Evolutionary conservation across 306 rosid genomes (phyloP).

Genomic region (Trichosanthes cucumerina): DNA sequence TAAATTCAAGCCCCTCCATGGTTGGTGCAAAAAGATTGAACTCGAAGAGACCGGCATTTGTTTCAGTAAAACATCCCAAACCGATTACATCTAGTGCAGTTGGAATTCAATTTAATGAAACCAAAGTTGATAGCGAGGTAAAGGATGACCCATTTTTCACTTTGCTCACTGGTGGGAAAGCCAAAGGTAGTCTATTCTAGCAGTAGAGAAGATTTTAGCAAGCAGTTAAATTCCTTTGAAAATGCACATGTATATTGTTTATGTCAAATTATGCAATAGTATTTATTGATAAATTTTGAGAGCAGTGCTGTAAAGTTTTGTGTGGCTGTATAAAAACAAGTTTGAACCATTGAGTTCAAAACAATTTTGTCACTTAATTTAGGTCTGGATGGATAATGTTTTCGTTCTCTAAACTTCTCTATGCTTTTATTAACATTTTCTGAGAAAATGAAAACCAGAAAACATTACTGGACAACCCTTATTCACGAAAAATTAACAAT

Average conservation of each 20-base stretch:
- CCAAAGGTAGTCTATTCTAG: slow-evolving; percentile 38
- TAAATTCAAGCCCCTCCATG: slow-evolving; percentile 17
- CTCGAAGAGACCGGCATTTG: slow-evolving; percentile 51
- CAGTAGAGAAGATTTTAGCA: background rate
- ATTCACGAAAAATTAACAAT: too few relatives aligned
- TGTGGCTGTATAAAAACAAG: background rate
- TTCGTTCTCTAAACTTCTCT: background rate
- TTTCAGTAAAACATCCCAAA: slow-evolving; percentile 39
- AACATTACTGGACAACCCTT: too few relatives aligned
- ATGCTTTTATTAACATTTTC: too few relatives aligned
- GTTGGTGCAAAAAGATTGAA: slow-evolving; percentile 13
- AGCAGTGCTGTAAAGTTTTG: background rate
- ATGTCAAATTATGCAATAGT: background rate
- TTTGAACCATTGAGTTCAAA: background rate
- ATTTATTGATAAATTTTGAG: background rate
- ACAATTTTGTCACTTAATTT: background rate
- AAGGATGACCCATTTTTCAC: slow-evolving; percentile 33
- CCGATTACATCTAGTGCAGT: slow-evolving; percentile 1
- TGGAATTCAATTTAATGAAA: slow-evolving; percentile 21
- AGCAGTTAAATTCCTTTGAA: background rate
- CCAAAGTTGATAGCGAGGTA: slow-evolving; percentile 8
- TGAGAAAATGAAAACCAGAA: too few relatives aligned
- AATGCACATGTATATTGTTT: background rate
- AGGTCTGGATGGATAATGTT: background rate
- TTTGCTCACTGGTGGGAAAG: slow-evolving; percentile 33